Percentiles rank a stretch among this genome's conserved stretches.
These are phyloP conservation scores for Suillus bovinus DNA, from an alignment of 768 basidiomycete genomes.

Conservation along the genomic window DNA sequence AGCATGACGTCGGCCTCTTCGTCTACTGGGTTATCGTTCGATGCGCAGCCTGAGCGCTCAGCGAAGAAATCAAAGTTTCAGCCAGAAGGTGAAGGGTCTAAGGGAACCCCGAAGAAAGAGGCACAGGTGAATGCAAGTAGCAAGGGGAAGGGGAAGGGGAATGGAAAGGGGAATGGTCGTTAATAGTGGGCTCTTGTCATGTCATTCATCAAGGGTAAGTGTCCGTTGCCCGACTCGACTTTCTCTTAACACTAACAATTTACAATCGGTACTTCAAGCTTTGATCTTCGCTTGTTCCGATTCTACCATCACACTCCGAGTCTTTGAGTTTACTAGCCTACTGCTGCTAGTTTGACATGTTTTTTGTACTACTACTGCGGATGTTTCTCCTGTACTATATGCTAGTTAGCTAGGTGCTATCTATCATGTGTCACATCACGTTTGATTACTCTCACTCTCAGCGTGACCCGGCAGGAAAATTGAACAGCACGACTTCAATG, in stretches of 20 bases:
- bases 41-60: neutral
- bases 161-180: neutral
- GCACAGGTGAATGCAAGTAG: no score
- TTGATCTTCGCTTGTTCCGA: no score
- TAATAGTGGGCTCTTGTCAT: neutral
- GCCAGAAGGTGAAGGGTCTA: neutral
- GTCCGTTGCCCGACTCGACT: neutral
- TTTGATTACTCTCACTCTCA: neutral
- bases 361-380: neutral
- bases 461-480: neutral
- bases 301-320: no score
- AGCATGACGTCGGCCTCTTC: neutral
- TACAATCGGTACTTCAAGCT: neutral
- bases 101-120: neutral
- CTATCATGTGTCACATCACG: neutral
- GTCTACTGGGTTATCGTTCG: neutral
- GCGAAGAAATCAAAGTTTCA: neutral
- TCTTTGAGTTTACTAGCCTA: no score
- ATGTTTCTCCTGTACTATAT: neutral
- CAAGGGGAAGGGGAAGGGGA: no score
- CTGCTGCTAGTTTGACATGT: neutral
- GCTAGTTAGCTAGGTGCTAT: neutral
- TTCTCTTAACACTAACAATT: neutral
- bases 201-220: neutral
- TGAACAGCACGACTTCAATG: neutral